These are phyloP conservation scores for Apiospora saccharicola DNA, from an alignment of 2,329 filamentous ascomycete species.

Conservation along the genomic window DNA sequence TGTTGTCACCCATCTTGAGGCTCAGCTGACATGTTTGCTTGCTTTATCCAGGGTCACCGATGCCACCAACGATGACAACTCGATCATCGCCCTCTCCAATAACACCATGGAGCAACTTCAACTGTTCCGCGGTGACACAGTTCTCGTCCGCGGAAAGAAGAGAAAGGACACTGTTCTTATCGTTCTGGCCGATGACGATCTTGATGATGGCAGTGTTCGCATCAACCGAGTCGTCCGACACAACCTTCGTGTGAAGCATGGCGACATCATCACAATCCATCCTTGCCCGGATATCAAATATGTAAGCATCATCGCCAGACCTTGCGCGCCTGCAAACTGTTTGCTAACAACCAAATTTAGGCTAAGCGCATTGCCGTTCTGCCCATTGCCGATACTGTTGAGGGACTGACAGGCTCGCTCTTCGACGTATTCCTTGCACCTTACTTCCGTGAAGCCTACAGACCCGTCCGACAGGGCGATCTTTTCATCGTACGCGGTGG, in stretches of 20 bases:
- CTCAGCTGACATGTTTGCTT: slow-evolving; percentile 17
- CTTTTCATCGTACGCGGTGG: slow-evolving; percentile 96
- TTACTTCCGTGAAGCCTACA: slow-evolving; percentile 99
- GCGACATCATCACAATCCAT: slow-evolving; percentile 96
- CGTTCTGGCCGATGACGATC: slow-evolving; percentile 94
- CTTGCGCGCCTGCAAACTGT: slow-evolving; percentile 8
- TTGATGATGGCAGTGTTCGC: slow-evolving; percentile 95
- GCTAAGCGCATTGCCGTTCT: slow-evolving; percentile 99
- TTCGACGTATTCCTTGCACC: slow-evolving; percentile 99
- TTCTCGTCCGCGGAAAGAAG: slow-evolving; percentile 99
- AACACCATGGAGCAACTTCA: slow-evolving; percentile 98
- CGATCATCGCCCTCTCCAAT: slow-evolving; percentile 96
- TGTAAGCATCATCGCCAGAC: slow-evolving; percentile 63
- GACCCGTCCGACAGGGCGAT: slow-evolving; percentile 95
- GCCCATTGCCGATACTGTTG: slow-evolving; percentile 96
- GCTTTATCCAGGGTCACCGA: slow-evolving; percentile 81
- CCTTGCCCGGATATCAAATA: slow-evolving; percentile 99
- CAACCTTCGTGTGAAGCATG: slow-evolving; percentile 98
- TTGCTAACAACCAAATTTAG: slow-evolving; percentile 53
- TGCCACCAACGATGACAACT: slow-evolving; percentile 99
- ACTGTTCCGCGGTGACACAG: slow-evolving; percentile 98
- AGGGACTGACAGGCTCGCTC: slow-evolving; percentile 95
- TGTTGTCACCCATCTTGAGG: slow-evolving; percentile 34
- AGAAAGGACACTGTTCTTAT: slow-evolving; percentile 98
- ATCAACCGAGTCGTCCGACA: slow-evolving; percentile 99